Conservation (phyloP, 1,284 basidiomycete species). For the Marasmius oreades region DNA sequence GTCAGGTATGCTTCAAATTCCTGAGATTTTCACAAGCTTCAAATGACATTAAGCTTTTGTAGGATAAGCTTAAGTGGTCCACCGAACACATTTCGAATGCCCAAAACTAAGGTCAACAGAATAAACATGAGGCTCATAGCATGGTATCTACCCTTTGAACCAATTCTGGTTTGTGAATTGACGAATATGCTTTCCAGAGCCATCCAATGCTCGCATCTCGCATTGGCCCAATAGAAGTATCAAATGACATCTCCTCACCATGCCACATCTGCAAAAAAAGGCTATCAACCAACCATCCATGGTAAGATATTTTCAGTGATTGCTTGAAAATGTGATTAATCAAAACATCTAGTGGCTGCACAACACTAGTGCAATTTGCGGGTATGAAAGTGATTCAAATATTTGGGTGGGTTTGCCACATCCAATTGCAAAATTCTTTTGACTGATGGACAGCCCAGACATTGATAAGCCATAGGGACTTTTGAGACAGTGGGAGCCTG, state of each 20-base stretch:
- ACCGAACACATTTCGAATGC: slow-evolving; percentile 22
- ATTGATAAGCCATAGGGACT: slow-evolving; percentile 30
- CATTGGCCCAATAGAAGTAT: slow-evolving; percentile 15
- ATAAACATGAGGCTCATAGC: neutral
- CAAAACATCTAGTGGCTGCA: slow-evolving; percentile 30
- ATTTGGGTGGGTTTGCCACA: slow-evolving; percentile 21
- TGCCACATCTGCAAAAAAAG: slow-evolving; percentile 10
- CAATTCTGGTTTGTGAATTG: slow-evolving; percentile 18
- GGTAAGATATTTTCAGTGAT: slow-evolving; percentile 22
- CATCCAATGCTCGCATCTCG: slow-evolving; percentile 20
- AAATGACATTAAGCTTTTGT: slow-evolving; percentile 22
- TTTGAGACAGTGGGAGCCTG: slow-evolving; percentile 22
- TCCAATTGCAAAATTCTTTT: slow-evolving; percentile 28
- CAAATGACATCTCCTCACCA: slow-evolving; percentile 8
- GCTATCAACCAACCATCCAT: slow-evolving; percentile 25
- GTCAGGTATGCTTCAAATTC: slow-evolving; percentile 19
- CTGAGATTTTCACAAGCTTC: slow-evolving; percentile 18
- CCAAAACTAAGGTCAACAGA: slow-evolving; percentile 8
- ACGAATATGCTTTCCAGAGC: slow-evolving; percentile 21
- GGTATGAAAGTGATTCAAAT: slow-evolving; percentile 27
- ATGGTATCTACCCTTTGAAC: slow-evolving; percentile 21
- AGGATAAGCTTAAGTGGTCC: slow-evolving; percentile 26
- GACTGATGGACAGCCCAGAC: slow-evolving; percentile 35
- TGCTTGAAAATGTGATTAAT: slow-evolving; percentile 29
- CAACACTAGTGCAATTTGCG: slow-evolving; percentile 23